Evolutionary conservation across 495 filamentous ascomycete species (phyloP).

Genomic region (Aspergillus leporis): DNA sequence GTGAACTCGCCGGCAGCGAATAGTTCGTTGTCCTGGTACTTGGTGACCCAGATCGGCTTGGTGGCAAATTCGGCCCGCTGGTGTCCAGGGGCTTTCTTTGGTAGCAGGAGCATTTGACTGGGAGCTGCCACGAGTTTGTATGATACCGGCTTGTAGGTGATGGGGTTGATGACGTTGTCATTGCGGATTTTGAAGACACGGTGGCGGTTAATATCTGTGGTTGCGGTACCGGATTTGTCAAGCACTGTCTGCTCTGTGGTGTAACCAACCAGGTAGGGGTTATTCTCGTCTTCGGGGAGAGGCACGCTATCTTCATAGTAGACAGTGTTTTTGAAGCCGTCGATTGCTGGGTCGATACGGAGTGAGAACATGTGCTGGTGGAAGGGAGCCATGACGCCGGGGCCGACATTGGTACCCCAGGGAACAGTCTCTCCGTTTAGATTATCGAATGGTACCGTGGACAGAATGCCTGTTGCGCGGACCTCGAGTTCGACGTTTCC

Average conservation of each 20-base stretch:
- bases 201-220: slow-evolving; percentile 62
- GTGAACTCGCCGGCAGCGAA: slow-evolving; percentile 85
- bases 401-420: slow-evolving; percentile 85
- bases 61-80: slow-evolving; percentile 81
- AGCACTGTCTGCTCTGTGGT: slow-evolving; percentile 62
- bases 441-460: slow-evolving; percentile 75
- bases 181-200: slow-evolving; percentile 84
- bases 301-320: slow-evolving; percentile 72
- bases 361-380: slow-evolving; percentile 94
- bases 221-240: slow-evolving; percentile 58
- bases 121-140: slow-evolving; percentile 76
- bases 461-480: slow-evolving; percentile 83
- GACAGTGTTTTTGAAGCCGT: slow-evolving; percentile 69
- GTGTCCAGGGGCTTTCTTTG: slow-evolving; percentile 65
- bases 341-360: slow-evolving; percentile 79
- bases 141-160: slow-evolving; percentile 74
- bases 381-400: slow-evolving; percentile 74
- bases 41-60: slow-evolving; percentile 79
- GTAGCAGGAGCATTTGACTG: slow-evolving; percentile 79
- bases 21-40: slow-evolving; percentile 74
- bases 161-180: slow-evolving; percentile 58
- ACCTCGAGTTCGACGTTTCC: slow-evolving; percentile 80
- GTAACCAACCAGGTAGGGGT: slow-evolving; percentile 81
- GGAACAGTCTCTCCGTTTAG: slow-evolving; percentile 56
- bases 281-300: slow-evolving; percentile 70